Conservation (phyloP, 352 stramenopile genomes). For the Phytophthora parvispora region DNA sequence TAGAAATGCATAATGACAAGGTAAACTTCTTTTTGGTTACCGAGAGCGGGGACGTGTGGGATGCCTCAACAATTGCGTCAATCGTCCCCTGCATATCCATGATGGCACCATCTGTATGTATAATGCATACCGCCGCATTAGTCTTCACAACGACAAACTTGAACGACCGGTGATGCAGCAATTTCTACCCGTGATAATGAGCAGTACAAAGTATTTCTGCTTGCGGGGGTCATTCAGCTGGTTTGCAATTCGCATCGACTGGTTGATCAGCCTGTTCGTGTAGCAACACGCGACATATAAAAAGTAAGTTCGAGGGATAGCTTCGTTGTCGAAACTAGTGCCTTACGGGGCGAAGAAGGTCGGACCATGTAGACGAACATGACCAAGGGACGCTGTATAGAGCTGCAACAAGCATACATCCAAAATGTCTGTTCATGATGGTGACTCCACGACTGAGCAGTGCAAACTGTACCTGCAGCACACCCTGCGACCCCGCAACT, state of each 20-base stretch:
- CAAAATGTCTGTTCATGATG: background rate
- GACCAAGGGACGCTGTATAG: conserved; percentile 60
- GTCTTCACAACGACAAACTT: background rate
- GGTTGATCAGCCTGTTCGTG: conserved; percentile 53
- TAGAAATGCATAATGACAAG: background rate
- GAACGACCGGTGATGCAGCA: background rate
- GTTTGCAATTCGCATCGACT: conserved; percentile 58
- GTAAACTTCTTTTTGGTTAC: conserved; percentile 20
- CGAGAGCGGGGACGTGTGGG: conserved; percentile 58
- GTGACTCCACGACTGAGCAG: background rate
- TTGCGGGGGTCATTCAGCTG: conserved; percentile 56
- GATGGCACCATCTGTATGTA: conserved; percentile 75
- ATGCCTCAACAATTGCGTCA: conserved; percentile 66
- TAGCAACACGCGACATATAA: background rate
- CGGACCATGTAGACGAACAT: conserved; percentile 65
- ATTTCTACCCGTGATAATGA: conserved; percentile 81
- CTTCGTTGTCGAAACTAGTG: background rate
- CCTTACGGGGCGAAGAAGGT: conserved; percentile 70
- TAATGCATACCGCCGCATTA: background rate
- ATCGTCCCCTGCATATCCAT: conserved; percentile 88
- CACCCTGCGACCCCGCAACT: conserved; percentile 75
- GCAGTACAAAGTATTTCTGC: conserved; percentile 89
- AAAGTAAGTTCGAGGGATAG: background rate
- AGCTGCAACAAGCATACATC: conserved; percentile 27
- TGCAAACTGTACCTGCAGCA: conserved; percentile 61